A percentile compares a stretch with the other conserved stretches of the same genome.
These are phyloP conservation scores for Anthracocystis panici-leucophaei DNA, from an alignment of 1,284 basidiomycete genomes.

Conservation along the genomic window DNA sequence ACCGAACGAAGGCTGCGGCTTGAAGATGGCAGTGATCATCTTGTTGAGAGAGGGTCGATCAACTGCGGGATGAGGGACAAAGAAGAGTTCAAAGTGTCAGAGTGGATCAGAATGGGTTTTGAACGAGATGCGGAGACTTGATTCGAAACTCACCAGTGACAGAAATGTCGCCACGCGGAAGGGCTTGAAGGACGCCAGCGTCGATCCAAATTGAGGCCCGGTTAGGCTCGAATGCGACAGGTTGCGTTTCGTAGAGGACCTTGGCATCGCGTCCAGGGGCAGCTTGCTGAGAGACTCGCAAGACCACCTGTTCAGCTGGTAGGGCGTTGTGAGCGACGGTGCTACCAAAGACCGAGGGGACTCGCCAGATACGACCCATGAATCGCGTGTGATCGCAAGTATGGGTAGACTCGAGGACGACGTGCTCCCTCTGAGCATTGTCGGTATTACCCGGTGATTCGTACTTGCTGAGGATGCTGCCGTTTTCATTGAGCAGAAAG, in stretches of 20 bases:
- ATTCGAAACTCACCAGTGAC: conserved; percentile 4
- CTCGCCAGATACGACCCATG: conserved; percentile 15
- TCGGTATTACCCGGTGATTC: not conserved
- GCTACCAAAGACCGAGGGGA: not conserved
- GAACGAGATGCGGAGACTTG: too few relatives aligned
- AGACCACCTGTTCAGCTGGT: not conserved
- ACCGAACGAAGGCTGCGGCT: not conserved
- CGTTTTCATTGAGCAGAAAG: conserved; percentile 20
- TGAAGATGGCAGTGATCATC: conserved; percentile 7
- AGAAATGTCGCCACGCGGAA: conserved; percentile 11
- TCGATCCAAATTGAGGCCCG: conserved; percentile 17
- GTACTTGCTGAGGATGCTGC: conserved; percentile 5
- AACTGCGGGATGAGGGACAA: not conserved
- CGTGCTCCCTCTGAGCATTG: not conserved
- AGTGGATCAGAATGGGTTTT: not conserved
- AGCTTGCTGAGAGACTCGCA: not conserved
- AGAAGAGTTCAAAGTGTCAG: not conserved
- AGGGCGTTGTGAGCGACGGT: not conserved
- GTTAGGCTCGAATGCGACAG: not conserved
- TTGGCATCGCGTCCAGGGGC: not conserved
- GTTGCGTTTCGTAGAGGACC: conserved; percentile 3
- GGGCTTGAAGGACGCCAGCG: conserved; percentile 1
- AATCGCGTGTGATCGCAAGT: conserved; percentile 1
- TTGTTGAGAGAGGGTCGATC: conserved; percentile 5
- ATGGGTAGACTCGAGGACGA: conserved; percentile 6